Conservation (phyloP, 768 basidiomycete genomes). For the Tricholomella constricta region DNA sequence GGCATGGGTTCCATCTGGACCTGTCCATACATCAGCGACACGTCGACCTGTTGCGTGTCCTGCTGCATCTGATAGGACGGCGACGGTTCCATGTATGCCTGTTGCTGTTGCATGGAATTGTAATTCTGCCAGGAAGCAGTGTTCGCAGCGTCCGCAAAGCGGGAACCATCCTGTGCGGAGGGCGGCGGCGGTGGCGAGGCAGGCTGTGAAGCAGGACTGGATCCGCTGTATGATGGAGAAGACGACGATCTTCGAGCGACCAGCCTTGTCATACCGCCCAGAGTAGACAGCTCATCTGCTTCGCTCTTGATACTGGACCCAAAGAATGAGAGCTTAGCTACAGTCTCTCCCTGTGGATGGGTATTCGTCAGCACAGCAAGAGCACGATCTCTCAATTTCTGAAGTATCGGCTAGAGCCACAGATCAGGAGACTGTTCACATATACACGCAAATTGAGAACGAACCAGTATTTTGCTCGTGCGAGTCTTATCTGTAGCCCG, state of each 20-base stretch:
- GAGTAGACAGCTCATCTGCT: slow-evolving; percentile 58
- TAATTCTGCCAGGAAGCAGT: slow-evolving; percentile 32
- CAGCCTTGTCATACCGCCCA: slow-evolving; percentile 66
- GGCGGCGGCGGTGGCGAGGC: slow-evolving; percentile 44
- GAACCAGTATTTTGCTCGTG: slow-evolving; percentile 58
- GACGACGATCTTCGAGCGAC: slow-evolving; percentile 55
- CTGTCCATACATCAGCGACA: slow-evolving; percentile 20
- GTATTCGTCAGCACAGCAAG: slow-evolving; percentile 39
- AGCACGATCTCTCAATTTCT: slow-evolving; percentile 57
- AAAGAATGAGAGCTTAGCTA: slow-evolving; percentile 36
- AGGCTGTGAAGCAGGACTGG: slow-evolving; percentile 46
- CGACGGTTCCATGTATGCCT: slow-evolving; percentile 27
- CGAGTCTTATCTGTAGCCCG: slow-evolving; percentile 54
- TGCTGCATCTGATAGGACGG: slow-evolving; percentile 21
- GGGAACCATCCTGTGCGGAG: slow-evolving; percentile 21
- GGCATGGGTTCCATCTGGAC: slow-evolving; percentile 29
- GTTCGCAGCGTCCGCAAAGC: slow-evolving; percentile 16
- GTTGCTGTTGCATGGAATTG: slow-evolving; percentile 37
- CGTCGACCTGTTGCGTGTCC: slow-evolving; percentile 18
- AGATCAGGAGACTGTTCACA: background rate
- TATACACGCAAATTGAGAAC: background rate
- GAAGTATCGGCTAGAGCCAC: slow-evolving; percentile 55
- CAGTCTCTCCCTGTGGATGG: slow-evolving; percentile 21
- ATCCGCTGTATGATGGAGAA: slow-evolving; percentile 42
- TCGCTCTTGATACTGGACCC: slow-evolving; percentile 55